Evolutionary conservation across 2,329 filamentous ascomycete species (phyloP).

Genomic region (Xylaria sp.): DNA sequence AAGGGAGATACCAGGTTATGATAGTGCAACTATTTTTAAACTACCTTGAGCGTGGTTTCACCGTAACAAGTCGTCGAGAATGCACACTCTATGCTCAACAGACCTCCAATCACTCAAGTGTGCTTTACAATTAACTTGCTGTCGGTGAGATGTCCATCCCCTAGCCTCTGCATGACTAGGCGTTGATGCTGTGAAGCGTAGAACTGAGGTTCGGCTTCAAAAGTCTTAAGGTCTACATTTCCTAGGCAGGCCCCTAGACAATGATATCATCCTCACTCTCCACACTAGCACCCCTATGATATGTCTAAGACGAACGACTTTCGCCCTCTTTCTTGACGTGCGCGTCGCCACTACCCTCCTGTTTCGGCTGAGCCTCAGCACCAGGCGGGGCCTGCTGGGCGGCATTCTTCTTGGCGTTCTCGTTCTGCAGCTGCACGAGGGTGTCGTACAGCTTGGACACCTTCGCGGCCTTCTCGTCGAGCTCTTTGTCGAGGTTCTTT

Average conservation of each 20-base stretch:
- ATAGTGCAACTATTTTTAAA: background rate
- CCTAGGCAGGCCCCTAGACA: background rate
- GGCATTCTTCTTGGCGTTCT: slow-evolving; percentile 4
- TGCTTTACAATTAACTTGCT: background rate
- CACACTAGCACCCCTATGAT: background rate
- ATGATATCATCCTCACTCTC: background rate
- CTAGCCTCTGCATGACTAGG: background rate
- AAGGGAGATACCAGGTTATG: background rate
- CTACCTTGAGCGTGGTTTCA: background rate
- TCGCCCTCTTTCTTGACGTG: slow-evolving; percentile 10
- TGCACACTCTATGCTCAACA: background rate
- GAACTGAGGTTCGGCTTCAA: background rate
- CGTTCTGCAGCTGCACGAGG: slow-evolving; percentile 45
- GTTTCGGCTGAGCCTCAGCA: slow-evolving; percentile 16
- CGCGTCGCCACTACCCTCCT: background rate
- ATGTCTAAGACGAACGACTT: background rate
- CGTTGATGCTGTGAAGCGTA: background rate
- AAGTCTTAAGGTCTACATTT: background rate
- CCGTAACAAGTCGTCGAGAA: background rate
- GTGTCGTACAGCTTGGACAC: slow-evolving; percentile 52
- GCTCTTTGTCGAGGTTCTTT: slow-evolving; percentile 50
- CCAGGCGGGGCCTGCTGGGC: slow-evolving; percentile 9
- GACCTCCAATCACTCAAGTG: background rate
- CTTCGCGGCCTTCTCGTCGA: slow-evolving; percentile 52
- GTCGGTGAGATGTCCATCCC: background rate